phyloP scores from a whole-genome alignment of 2,329 filamentous ascomycete species.

The Xylaria polymorpha region DNA sequence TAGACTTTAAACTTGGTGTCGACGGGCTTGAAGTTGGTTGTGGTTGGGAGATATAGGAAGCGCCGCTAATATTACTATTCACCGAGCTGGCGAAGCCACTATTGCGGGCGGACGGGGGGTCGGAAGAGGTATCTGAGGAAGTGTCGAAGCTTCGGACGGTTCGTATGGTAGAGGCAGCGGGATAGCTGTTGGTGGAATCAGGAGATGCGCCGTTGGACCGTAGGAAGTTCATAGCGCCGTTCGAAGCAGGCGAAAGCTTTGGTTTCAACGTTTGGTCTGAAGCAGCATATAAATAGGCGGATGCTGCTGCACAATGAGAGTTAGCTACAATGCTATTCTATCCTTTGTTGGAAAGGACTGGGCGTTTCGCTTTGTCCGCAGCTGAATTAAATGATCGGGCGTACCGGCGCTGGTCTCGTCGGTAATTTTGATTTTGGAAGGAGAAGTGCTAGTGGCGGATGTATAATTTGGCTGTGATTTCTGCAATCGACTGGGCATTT shows the following conservation, averaged over 20 bases:
- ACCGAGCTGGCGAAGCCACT: constrained; percentile 68
- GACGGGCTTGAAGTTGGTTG: constrained; percentile 50
- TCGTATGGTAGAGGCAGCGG: constrained; percentile 61
- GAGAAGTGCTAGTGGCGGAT: constrained; percentile 13
- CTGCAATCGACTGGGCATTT: constrained; percentile 51
- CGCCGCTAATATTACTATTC: constrained; percentile 64
- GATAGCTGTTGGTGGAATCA: constrained; percentile 46
- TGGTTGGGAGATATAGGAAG: constrained; percentile 56
- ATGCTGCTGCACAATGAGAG: constrained; percentile 36
- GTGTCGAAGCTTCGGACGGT: constrained; percentile 67
- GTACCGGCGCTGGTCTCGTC: constrained; percentile 46
- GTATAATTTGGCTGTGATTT: constrained; percentile 41
- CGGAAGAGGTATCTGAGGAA: constrained; percentile 54
- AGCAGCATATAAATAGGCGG: constrained; percentile 40
- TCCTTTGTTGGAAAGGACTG: constrained; percentile 25
- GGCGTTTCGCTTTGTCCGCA: constrained; percentile 39
- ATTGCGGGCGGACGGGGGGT: constrained; percentile 56
- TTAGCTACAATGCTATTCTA: constrained; percentile 39
- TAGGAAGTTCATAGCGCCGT: constrained; percentile 42
- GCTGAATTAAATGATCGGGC: constrained; percentile 32
- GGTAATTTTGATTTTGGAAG: constrained; percentile 25
- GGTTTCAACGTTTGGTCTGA: constrained; percentile 40
- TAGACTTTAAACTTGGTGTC: constrained; percentile 50
- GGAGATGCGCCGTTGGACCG: constrained; percentile 42
- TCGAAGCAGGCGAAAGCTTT: constrained; percentile 42